Evolutionary conservation across 106 monocot genomes (phyloP).

Genomic region (Amphibolis antarctica): DNA sequence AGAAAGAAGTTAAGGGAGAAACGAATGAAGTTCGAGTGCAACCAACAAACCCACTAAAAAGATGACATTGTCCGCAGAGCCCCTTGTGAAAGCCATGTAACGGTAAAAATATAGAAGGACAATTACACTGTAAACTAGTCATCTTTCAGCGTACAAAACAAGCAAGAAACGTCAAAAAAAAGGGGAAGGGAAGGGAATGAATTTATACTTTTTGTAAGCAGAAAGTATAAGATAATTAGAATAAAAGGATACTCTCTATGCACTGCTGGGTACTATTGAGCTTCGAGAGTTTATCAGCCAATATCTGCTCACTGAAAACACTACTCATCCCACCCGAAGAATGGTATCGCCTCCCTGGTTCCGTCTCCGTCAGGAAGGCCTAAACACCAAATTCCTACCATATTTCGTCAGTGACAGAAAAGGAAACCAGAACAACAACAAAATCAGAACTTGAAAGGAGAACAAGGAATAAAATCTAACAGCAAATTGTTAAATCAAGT

Average conservation of each 20-base stretch:
- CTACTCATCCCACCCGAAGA: slow-evolving; percentile 68
- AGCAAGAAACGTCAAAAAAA: neutral
- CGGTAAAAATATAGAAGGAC: no score
- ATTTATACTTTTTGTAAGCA: neutral
- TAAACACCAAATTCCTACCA: no score
- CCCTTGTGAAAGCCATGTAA: no score
- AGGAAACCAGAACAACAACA: no score
- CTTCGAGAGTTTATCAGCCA: slow-evolving; percentile 96
- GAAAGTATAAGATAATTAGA: neutral
- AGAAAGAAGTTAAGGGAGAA: slow-evolving; percentile 27
- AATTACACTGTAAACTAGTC: neutral
- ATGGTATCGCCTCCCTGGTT: neutral
- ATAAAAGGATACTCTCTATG: slow-evolving; percentile 91
- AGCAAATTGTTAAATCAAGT: no score
- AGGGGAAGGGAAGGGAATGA: neutral
- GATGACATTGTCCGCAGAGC: no score
- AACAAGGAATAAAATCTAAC: no score
- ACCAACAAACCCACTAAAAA: neutral
- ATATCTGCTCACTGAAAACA: slow-evolving; percentile 82
- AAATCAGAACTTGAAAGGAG: no score
- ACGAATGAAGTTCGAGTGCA: neutral
- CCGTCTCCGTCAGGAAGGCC: neutral
- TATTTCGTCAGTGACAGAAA: no score
- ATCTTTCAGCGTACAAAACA: neutral
- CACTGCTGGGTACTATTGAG: slow-evolving; percentile 96